These are phyloP conservation scores for Saccharomyces jurei DNA, from an alignment of 805 yeast species.

Conservation along the genomic window DNA sequence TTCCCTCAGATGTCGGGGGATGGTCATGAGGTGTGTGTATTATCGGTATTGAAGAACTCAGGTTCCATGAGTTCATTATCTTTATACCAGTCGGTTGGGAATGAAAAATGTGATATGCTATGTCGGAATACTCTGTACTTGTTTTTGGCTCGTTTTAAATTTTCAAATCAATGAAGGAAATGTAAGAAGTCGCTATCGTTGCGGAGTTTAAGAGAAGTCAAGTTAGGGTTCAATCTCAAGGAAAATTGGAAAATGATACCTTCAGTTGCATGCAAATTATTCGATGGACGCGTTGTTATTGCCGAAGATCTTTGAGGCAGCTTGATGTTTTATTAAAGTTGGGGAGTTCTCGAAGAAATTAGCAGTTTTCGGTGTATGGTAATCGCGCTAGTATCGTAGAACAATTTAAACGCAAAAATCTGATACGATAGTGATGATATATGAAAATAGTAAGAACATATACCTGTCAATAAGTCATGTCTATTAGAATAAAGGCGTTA, in stretches of 20 bases:
- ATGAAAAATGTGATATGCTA: background rate
- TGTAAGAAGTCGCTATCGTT: background rate
- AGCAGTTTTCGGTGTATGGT: background rate
- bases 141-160: background rate
- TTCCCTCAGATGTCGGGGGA: background rate
- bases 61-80: slow-evolving; percentile 3
- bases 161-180: background rate
- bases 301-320: background rate
- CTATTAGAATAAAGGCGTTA: slow-evolving; percentile 35
- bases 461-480: slow-evolving; percentile 6
- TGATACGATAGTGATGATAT: background rate
- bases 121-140: background rate
- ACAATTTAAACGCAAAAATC: background rate
- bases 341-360: background rate
- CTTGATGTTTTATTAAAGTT: background rate
- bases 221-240: background rate
- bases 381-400: background rate
- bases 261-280: background rate
- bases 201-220: background rate
- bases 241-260: background rate
- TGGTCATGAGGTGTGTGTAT: slow-evolving; percentile 3
- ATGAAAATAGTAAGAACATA: background rate
- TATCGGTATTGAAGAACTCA: slow-evolving; percentile 10
- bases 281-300: background rate
- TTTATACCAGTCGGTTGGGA: slow-evolving; percentile 1